phyloP scores from a whole-genome alignment of 495 filamentous ascomycete genomes.

The Penicillium chermesinum region DNA sequence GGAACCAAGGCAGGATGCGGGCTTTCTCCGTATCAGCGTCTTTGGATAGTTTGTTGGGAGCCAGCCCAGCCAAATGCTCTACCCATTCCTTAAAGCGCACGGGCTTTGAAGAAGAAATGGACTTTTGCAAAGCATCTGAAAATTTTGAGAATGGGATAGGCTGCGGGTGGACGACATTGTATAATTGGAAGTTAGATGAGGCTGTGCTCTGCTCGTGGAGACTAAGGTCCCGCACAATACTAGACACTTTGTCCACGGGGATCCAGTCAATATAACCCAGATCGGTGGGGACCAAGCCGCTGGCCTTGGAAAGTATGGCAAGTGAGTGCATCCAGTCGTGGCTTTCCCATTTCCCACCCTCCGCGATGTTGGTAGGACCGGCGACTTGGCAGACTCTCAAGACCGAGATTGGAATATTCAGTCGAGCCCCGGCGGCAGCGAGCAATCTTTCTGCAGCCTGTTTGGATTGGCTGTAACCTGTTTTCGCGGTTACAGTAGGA shows the following conservation, averaged over 20 bases:
- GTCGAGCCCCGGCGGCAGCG: constrained; percentile 34
- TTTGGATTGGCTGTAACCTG: constrained; percentile 43
- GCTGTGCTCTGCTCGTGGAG: constrained; percentile 6
- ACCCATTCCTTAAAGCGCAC: constrained; percentile 17
- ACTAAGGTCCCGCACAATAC: constrained; percentile 14
- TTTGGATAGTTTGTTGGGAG: constrained; percentile 10
- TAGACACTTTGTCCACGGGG: constrained; percentile 19
- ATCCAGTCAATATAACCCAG: constrained; percentile 21
- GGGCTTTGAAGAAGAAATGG: constrained; percentile 8
- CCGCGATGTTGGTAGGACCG: constrained; percentile 30
- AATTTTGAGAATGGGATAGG: constrained; percentile 12
- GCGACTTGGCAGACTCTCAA: constrained; percentile 51
- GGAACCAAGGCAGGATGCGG: constrained; percentile 18
- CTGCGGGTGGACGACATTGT: constrained; percentile 23
- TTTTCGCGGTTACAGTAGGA: constrained; percentile 27
- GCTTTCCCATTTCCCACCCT: constrained; percentile 21
- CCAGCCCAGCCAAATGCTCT: constrained; percentile 4
- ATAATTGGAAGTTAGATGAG: constrained; percentile 9
- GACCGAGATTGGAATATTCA: constrained; percentile 38
- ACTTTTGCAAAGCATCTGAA: constrained; percentile 5
- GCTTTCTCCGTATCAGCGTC: constrained; percentile 14
- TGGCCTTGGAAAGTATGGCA: constrained; percentile 16
- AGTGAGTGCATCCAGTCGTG: constrained; percentile 23
- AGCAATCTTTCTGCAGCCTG: constrained; percentile 41
- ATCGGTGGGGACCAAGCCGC: constrained; percentile 17